These are phyloP conservation scores for Cnidoscolus chayamansa DNA, from an alignment of 441 rosid genomes.

Conservation along the genomic window DNA sequence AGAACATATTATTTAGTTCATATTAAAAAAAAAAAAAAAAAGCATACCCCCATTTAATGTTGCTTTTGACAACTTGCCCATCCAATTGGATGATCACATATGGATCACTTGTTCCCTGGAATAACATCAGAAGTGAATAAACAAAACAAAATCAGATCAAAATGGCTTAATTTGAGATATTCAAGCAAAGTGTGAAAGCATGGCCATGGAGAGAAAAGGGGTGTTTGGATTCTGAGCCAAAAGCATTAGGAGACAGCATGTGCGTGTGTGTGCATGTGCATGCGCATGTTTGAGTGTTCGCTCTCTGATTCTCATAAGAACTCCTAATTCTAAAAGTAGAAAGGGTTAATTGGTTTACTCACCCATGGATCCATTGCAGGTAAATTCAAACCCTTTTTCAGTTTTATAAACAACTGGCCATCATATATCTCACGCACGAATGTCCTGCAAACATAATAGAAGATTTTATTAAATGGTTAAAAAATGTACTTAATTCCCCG, in stretches of 20 bases:
- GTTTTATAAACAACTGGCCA: conserved; percentile 76
- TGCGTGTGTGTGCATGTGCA: neutral
- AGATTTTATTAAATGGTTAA: neutral
- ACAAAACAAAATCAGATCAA: neutral
- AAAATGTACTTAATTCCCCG: neutral
- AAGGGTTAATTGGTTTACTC: conserved; percentile 18
- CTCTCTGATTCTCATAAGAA: neutral
- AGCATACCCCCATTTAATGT: conserved; percentile 66
- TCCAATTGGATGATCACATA: conserved; percentile 84
- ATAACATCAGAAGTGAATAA: conserved; percentile 11
- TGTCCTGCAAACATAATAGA: conserved; percentile 43
- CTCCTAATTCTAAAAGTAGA: conserved; percentile 5
- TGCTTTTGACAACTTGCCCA: conserved; percentile 86
- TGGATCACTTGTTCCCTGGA: conserved; percentile 89
- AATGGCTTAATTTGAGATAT: neutral
- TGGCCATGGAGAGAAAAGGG: neutral
- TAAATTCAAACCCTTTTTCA: conserved; percentile 65
- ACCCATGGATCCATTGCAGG: conserved; percentile 99
- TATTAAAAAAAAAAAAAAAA: neutral
- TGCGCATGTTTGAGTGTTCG: neutral
- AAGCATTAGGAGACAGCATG: neutral
- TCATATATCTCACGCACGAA: conserved; percentile 79
- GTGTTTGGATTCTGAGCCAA: neutral
- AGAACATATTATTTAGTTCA: neutral
- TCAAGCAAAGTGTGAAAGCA: conserved; percentile 8